Evolutionary conservation across 148 eudicot genomes (phyloP).

Genomic region (Chenopodium berlandieri): DNA sequence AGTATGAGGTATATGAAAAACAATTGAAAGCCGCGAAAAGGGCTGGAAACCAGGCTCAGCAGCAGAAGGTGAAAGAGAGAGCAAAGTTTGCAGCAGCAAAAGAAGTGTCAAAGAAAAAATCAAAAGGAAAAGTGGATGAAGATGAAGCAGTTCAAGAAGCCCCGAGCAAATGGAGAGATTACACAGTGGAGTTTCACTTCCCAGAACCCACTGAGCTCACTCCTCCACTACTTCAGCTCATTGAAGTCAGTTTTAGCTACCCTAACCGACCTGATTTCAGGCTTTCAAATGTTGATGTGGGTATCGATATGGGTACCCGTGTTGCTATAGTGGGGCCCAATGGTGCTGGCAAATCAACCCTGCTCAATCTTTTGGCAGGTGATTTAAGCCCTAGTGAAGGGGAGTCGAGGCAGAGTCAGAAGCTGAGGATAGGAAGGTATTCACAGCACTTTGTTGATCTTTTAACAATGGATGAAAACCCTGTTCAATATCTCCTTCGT

Average conservation of each 20-base stretch:
- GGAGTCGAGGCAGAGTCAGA: constrained; percentile 65
- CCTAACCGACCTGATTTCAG: constrained; percentile 58
- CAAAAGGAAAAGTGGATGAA: constrained; percentile 59
- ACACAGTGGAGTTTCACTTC: constrained; percentile 71
- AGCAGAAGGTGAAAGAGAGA: constrained; percentile 60
- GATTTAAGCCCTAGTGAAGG: constrained; percentile 60
- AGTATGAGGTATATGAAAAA: constrained; percentile 52
- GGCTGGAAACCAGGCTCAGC: constrained; percentile 53
- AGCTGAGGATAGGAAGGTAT: constrained; percentile 64
- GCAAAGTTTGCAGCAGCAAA: constrained; percentile 48
- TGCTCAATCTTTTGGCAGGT: constrained; percentile 68
- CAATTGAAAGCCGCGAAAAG: constrained; percentile 62
- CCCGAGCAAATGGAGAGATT: constrained; percentile 70
- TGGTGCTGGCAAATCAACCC: constrained; percentile 70
- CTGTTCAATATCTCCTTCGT: constrained; percentile 69
- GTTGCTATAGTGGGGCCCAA: constrained; percentile 76
- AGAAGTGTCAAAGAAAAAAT: constrained; percentile 47
- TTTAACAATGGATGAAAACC: constrained; percentile 59
- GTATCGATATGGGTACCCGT: constrained; percentile 77
- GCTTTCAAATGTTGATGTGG: constrained; percentile 62
- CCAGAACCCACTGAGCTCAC: constrained; percentile 74
- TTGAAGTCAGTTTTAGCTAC: constrained; percentile 64
- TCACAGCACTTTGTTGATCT: constrained; percentile 72
- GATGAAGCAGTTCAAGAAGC: constrained; percentile 56
- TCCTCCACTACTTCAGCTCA: constrained; percentile 67